Percentiles rank a stretch among this genome's conserved stretches.
phyloP scores from a whole-genome alignment of 768 basidiomycete species.

The Collybiopsis luxurians region DNA sequence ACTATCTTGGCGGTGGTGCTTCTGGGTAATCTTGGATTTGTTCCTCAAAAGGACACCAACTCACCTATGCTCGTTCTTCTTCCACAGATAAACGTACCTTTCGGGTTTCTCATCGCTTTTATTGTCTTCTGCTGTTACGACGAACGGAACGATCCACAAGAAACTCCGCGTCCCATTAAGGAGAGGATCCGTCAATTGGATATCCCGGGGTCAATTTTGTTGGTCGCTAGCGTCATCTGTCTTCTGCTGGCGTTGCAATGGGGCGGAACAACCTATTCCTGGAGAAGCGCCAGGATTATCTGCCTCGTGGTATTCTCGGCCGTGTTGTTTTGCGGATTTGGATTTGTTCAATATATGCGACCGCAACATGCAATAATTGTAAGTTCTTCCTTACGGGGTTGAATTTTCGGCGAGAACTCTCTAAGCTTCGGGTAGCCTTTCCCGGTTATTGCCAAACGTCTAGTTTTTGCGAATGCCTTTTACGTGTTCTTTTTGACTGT shows the following conservation, averaged over 20 bases:
- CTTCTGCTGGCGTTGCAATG: slow-evolving; percentile 37
- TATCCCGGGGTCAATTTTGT: slow-evolving; percentile 12
- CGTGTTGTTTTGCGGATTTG: neutral
- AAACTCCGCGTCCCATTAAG: neutral
- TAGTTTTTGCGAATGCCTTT: neutral
- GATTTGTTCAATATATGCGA: neutral
- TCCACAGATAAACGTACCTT: slow-evolving; percentile 25
- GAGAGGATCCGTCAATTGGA: slow-evolving; percentile 12
- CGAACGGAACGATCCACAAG: slow-evolving; percentile 8
- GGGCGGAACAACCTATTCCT: slow-evolving; percentile 43
- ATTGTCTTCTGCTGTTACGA: slow-evolving; percentile 16
- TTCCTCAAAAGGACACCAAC: neutral
- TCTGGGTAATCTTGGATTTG: neutral
- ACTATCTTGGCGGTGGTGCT: slow-evolving; percentile 35
- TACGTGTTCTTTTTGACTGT: neutral
- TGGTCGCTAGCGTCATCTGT: slow-evolving; percentile 14
- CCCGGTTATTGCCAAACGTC: neutral
- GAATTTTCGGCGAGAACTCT: too few species aligned
- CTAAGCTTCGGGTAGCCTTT: too few species aligned
- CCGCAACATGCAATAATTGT: neutral
- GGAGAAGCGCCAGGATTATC: slow-evolving; percentile 24
- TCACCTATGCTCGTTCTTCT: slow-evolving; percentile 18
- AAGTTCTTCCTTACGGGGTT: too few species aligned
- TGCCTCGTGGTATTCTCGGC: neutral
- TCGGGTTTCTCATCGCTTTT: slow-evolving; percentile 11